A percentile compares a stretch with the other conserved stretches of the same genome.
Evolutionary conservation across 1,284 basidiomycete species (phyloP).

Genomic region (Rhizoctonia solani): DNA sequence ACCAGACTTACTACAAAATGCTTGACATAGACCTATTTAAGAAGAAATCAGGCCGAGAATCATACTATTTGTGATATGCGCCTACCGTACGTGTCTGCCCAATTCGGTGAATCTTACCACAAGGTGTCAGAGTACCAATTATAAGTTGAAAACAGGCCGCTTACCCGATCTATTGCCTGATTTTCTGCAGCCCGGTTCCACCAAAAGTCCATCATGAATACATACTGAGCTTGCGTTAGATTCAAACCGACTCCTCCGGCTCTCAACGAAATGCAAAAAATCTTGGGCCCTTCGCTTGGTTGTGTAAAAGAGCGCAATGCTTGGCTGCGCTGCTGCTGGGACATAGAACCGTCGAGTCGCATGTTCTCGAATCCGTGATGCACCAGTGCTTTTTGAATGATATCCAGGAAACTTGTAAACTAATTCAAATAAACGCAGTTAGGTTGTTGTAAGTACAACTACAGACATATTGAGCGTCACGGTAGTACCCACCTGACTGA

Average conservation of each 20-base stretch:
- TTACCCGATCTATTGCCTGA: constrained; percentile 70
- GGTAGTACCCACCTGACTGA: constrained; percentile 61
- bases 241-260: constrained; percentile 94
- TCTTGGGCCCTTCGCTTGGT: constrained; percentile 66
- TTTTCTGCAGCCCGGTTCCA: constrained; percentile 91
- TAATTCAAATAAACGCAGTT: background rate
- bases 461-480: constrained; percentile 3
- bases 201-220: constrained; percentile 97
- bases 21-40: constrained; percentile 67
- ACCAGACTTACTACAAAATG: constrained; percentile 76
- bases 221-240: constrained; percentile 76
- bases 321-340: constrained; percentile 77
- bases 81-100: constrained; percentile 75
- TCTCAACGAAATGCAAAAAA: constrained; percentile 81
- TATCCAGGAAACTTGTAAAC: constrained; percentile 69
- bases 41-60: background rate
- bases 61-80: background rate
- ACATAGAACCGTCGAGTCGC: constrained; percentile 94
- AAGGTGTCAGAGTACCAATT: constrained; percentile 15
- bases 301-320: constrained; percentile 78
- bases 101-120: constrained; percentile 65
- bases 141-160: constrained; percentile 46
- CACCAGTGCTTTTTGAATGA: constrained; percentile 77
- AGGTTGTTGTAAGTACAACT: background rate
- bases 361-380: constrained; percentile 75